phyloP scores from a whole-genome alignment of 202 grass and related monocot genomes.

The Panicum hallii region DNA sequence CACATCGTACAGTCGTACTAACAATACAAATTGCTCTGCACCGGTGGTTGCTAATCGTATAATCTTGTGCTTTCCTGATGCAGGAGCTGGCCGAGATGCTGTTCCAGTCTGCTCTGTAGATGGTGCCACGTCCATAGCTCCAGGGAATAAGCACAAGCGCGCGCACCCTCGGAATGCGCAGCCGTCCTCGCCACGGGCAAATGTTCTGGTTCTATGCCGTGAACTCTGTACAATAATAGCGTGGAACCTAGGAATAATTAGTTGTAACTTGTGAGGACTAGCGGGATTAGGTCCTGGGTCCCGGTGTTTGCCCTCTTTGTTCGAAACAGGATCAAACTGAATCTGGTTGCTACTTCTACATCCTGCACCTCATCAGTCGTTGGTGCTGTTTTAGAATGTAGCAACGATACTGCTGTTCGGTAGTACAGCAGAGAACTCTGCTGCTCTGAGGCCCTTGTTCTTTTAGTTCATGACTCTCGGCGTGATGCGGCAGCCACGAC shows the following conservation, averaged over 20 bases:
- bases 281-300: neutral
- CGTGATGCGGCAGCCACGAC: too few relatives aligned
- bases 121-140: neutral
- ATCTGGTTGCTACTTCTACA: neutral
- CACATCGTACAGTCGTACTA: neutral
- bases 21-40: neutral
- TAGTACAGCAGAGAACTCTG: too few relatives aligned
- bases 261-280: neutral
- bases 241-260: conserved; percentile 41
- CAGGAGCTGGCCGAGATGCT: conserved; percentile 92
- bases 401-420: too few relatives aligned
- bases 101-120: conserved; percentile 88
- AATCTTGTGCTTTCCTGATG: conserved; percentile 6
- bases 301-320: neutral
- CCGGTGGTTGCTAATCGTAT: neutral
- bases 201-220: conserved; percentile 40
- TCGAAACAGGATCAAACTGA: neutral
- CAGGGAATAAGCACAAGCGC: conserved; percentile 37
- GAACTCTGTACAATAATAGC: conserved; percentile 43
- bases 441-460: too few relatives aligned
- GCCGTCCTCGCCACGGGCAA: neutral
- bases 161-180: neutral
- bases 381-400: too few relatives aligned
- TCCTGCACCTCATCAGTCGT: neutral
- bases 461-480: too few relatives aligned